Conservation (phyloP, 257 asterid genomes). For the Capsicum rhomboideum region DNA sequence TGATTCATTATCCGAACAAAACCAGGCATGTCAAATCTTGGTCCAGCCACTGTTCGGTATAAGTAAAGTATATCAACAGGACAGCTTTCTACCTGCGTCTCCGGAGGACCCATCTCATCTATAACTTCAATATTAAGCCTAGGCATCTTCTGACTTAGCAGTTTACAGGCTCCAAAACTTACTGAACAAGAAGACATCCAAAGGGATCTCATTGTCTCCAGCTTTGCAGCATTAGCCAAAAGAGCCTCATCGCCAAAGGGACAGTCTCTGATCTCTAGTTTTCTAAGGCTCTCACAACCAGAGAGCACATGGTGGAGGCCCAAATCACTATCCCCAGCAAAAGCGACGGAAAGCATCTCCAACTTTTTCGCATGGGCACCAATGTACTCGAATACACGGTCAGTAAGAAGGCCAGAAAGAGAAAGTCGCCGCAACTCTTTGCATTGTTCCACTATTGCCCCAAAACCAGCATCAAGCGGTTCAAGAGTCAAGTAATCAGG, state of each 20-base stretch:
- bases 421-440: slow-evolving; percentile 9
- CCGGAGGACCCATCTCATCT: slow-evolving; percentile 9
- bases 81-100: slow-evolving; percentile 14
- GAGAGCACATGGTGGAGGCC: slow-evolving; percentile 22
- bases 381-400: slow-evolving; percentile 14
- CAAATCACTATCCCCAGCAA: slow-evolving; percentile 22
- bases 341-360: slow-evolving; percentile 21
- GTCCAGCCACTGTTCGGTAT: slow-evolving; percentile 35
- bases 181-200: slow-evolving; percentile 30
- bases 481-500: slow-evolving; percentile 14
- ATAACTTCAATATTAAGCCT: slow-evolving; percentile 18
- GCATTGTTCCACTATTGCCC: slow-evolving; percentile 15
- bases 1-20: slow-evolving; percentile 16
- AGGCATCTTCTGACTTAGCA: slow-evolving; percentile 18
- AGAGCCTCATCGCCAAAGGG: slow-evolving; percentile 20
- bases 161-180: slow-evolving; percentile 19
- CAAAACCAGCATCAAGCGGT: slow-evolving; percentile 11
- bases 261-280: slow-evolving; percentile 20
- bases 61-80: slow-evolving; percentile 34
- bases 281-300: slow-evolving; percentile 18
- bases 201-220: slow-evolving; percentile 21
- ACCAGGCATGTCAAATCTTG: slow-evolving; percentile 29
- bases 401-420: slow-evolving; percentile 22
- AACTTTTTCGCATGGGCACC: slow-evolving; percentile 20
- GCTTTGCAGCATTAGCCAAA: slow-evolving; percentile 18